These are phyloP conservation scores for Microsporum audouinii DNA, from an alignment of 2,329 filamentous ascomycete genomes.

Conservation along the genomic window DNA sequence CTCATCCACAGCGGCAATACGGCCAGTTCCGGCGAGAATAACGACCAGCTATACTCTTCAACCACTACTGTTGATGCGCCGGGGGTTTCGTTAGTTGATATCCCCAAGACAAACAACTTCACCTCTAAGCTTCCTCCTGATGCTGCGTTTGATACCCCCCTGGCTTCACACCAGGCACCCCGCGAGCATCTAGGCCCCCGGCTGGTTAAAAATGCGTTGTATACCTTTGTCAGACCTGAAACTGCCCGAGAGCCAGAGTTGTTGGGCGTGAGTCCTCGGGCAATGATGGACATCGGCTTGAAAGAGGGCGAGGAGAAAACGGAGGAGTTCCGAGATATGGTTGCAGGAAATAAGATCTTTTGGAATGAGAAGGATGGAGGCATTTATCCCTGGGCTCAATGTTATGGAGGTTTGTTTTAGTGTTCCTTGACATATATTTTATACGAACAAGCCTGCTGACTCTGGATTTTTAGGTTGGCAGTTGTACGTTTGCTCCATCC, in stretches of 20 bases:
- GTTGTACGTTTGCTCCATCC: conserved; percentile 29
- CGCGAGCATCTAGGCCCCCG: conserved; percentile 67
- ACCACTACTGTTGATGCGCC: not conserved
- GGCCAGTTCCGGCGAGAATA: not conserved
- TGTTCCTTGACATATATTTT: conserved; percentile 5
- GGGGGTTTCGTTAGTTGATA: conserved; percentile 34
- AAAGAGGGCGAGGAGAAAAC: conserved; percentile 54
- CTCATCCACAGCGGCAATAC: conserved; percentile 4
- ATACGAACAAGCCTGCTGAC: not conserved
- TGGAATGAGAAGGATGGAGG: conserved; percentile 62
- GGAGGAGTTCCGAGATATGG: conserved; percentile 62
- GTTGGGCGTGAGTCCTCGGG: conserved; percentile 65
- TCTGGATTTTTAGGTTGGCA: conserved; percentile 33
- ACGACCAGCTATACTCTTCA: not conserved
- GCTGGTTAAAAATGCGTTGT: conserved; percentile 72
- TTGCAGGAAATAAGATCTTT: conserved; percentile 71
- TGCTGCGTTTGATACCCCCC: conserved; percentile 64
- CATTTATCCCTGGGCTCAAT: conserved; percentile 97
- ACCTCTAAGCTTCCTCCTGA: conserved; percentile 63
- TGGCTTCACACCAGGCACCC: conserved; percentile 67
- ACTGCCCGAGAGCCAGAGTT: conserved; percentile 61
- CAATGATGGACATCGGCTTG: conserved; percentile 72
- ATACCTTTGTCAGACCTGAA: conserved; percentile 82
- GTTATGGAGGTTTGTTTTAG: conserved; percentile 66
- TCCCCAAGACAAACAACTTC: conserved; percentile 55